Conservation (phyloP, 352 stramenopile species). For the Phytophthora niederhauseri region DNA sequence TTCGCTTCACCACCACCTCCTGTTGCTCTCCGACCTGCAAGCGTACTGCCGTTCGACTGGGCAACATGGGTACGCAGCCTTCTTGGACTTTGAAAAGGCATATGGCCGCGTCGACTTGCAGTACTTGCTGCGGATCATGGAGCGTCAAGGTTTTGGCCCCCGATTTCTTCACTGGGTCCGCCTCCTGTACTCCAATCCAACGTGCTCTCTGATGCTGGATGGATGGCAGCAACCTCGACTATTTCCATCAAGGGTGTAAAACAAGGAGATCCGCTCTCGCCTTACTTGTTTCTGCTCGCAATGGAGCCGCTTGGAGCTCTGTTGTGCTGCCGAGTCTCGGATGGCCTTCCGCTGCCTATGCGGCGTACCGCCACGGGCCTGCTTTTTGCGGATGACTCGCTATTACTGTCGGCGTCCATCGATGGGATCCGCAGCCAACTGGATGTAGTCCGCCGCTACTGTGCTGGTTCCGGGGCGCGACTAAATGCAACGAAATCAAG, state of each 20-base stretch:
- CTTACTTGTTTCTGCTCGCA: not conserved
- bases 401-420: not conserved
- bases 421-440: not conserved
- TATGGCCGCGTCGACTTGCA: not conserved
- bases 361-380: not conserved
- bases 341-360: not conserved
- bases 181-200: not conserved
- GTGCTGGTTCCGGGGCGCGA: not conserved
- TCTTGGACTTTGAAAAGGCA: conserved; percentile 1
- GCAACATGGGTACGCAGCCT: not conserved
- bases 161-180: not conserved
- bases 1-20: not conserved
- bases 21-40: not conserved
- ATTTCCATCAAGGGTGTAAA: not conserved
- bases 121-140: not conserved
- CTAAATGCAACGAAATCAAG: conserved; percentile 1
- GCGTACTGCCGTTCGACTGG: not conserved
- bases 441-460: not conserved
- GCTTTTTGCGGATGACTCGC: conserved; percentile 5
- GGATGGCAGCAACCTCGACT: not conserved
- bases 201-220: not conserved
- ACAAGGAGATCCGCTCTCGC: conserved; percentile 2
- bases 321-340: not conserved
- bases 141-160: conserved; percentile 2
- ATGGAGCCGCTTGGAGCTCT: not conserved